phyloP scores from a whole-genome alignment of 345 rosid species.

The Theobroma cacao region DNA sequence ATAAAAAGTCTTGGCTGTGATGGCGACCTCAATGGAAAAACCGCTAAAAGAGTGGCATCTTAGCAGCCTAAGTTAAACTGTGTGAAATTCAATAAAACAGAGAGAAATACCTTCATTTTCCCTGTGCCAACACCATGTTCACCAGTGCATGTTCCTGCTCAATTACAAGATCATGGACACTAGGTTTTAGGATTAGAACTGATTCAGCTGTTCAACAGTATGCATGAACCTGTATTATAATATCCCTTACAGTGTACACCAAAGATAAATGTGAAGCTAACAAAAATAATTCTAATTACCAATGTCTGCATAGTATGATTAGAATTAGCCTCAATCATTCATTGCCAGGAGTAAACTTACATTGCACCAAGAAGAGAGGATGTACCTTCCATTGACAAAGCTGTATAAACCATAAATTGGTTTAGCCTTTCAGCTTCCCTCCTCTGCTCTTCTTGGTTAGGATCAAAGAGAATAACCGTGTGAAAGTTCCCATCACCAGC shows the following conservation, averaged over 20 bases:
- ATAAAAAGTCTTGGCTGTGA: neutral
- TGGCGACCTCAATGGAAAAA: neutral
- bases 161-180: conserved; percentile 15
- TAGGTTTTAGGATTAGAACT: neutral
- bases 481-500: conserved; percentile 98
- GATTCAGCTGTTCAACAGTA: neutral
- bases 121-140: conserved; percentile 98
- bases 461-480: conserved; percentile 74
- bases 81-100: neutral
- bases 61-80: neutral
- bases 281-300: neutral
- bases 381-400: conserved; percentile 85
- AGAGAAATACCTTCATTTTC: conserved; percentile 73
- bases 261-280: neutral
- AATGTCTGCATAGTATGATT: neutral
- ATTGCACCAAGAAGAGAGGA: neutral
- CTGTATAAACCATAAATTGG: conserved; percentile 70
- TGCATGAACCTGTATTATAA: neutral
- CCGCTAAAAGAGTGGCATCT: neutral
- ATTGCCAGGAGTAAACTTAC: neutral
- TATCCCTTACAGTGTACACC: neutral
- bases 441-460: conserved; percentile 56
- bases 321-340: neutral
- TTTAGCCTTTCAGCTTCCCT: conserved; percentile 78
- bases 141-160: conserved; percentile 90